Evolutionary conservation across 2,329 filamentous ascomycete genomes (phyloP).

Genomic region (Claviceps sp.): DNA sequence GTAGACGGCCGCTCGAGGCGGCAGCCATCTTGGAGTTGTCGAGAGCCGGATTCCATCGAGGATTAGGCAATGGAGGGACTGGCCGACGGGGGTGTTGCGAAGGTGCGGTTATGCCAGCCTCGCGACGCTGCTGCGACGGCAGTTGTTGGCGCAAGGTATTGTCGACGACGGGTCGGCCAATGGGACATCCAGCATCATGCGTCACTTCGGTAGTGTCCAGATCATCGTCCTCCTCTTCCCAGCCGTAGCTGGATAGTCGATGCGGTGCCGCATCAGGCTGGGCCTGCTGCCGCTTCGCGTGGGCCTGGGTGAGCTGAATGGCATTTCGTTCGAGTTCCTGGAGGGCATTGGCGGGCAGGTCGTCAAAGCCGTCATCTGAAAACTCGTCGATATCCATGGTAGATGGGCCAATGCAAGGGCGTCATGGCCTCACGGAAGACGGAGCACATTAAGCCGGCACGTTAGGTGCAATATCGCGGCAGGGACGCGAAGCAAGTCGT

Average conservation of each 20-base stretch:
- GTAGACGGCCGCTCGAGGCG: constrained; percentile 1
- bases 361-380: constrained; percentile 50
- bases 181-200: constrained; percentile 30
- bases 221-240: constrained; percentile 42
- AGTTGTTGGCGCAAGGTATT: constrained; percentile 22
- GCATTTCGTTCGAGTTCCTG: constrained; percentile 52
- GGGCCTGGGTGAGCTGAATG: constrained; percentile 44
- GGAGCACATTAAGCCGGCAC: neutral
- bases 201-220: constrained; percentile 45
- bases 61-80: constrained; percentile 21
- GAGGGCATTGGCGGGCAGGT: constrained; percentile 41
- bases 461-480: neutral
- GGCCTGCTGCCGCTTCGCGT: constrained; percentile 12
- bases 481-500: neutral
- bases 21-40: constrained; percentile 13
- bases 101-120: constrained; percentile 5
- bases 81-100: constrained; percentile 14
- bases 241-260: constrained; percentile 25
- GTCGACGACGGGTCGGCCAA: constrained; percentile 23
- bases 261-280: constrained; percentile 9
- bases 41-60: constrained; percentile 25
- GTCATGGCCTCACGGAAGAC: constrained; percentile 6
- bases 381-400: constrained; percentile 40
- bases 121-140: constrained; percentile 17
- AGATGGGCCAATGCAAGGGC: constrained; percentile 7